These are phyloP conservation scores for Plantago major DNA, from an alignment of 257 asterid species.

Conservation along the genomic window DNA sequence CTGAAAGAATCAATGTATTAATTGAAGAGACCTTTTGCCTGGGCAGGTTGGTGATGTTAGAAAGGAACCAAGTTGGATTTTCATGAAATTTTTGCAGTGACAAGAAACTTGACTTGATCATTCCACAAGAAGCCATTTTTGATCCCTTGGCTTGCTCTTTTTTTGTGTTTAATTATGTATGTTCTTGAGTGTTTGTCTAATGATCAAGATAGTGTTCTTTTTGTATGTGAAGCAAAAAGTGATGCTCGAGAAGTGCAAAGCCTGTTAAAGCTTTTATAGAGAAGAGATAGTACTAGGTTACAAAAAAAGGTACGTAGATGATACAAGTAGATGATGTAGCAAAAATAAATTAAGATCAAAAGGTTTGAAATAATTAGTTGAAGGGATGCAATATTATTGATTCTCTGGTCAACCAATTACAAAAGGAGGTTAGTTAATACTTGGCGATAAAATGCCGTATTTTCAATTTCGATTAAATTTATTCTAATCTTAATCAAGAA, in stretches of 20 bases:
- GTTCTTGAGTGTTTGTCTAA: neutral
- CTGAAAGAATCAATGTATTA: neutral
- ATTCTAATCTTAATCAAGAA: too few species aligned
- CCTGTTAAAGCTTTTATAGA: neutral
- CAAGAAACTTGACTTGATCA: slow-evolving; percentile 26
- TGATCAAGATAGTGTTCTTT: neutral
- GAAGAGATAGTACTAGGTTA: neutral
- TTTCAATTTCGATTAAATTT: too few species aligned
- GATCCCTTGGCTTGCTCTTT: slow-evolving; percentile 10
- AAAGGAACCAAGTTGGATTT: slow-evolving; percentile 21
- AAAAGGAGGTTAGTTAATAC: too few species aligned
- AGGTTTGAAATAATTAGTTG: neutral
- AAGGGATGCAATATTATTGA: neutral
- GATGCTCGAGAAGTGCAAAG: slow-evolving; percentile 1
- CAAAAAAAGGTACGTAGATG: neutral
- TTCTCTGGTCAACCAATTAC: neutral
- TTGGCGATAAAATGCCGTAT: too few species aligned
- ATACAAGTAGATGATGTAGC: neutral
- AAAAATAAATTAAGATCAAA: neutral
- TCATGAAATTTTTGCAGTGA: slow-evolving; percentile 25
- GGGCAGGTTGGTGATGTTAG: slow-evolving; percentile 21
- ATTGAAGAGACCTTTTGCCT: slow-evolving; percentile 22
- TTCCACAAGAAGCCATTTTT: slow-evolving; percentile 33
- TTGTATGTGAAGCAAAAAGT: neutral
- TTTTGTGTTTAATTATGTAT: neutral